Evolutionary conservation across 176 grass and related monocot species (phyloP).

Genomic region (Rhynchospora pubera): DNA sequence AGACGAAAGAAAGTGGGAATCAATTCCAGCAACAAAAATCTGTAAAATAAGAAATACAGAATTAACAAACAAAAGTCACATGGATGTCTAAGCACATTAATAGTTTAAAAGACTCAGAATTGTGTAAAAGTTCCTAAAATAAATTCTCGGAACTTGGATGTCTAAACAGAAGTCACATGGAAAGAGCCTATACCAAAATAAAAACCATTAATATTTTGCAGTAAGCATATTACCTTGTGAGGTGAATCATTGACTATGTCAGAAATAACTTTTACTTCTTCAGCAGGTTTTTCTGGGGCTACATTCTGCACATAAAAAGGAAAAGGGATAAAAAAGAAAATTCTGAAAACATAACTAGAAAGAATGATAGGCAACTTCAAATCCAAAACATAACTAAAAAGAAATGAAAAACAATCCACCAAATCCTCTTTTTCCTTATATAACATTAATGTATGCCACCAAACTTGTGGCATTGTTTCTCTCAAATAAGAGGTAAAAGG

Average conservation of each 20-base stretch:
- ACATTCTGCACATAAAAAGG: conserved; percentile 53
- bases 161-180: not conserved
- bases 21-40: conserved; percentile 81
- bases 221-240: conserved; percentile 58
- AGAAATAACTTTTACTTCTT: conserved; percentile 51
- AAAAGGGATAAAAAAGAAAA: not conserved
- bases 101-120: not conserved
- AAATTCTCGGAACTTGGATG: not conserved
- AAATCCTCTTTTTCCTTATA: not conserved
- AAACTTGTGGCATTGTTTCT: not conserved
- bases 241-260: conserved; percentile 77
- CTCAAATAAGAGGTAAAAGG: not conserved
- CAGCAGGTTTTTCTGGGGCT: conserved; percentile 44
- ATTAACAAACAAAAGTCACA: conserved; percentile 10
- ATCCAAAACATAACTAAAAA: not conserved
- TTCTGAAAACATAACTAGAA: not conserved
- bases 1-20: conserved; percentile 58
- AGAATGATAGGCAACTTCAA: not conserved
- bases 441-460: not conserved
- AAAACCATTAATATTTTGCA: conserved; percentile 7
- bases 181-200: not conserved
- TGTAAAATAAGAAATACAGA: conserved; percentile 45
- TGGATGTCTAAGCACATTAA: not conserved
- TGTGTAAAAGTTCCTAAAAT: not conserved
- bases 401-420: not conserved